Evolutionary conservation across 176 grass and related monocot species (phyloP).

Genomic region (Musa acuminata): DNA sequence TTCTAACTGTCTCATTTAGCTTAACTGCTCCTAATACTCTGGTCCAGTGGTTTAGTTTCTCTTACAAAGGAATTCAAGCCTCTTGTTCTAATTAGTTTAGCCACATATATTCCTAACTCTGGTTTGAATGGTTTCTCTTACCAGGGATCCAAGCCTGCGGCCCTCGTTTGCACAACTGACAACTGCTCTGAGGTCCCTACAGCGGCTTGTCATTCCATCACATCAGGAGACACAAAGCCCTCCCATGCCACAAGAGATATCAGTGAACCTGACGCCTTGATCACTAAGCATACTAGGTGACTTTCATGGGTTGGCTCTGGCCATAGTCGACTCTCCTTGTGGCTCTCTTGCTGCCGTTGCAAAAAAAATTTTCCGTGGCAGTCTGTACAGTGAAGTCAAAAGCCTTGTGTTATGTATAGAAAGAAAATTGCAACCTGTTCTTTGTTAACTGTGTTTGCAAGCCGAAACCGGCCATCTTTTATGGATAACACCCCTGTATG

Average conservation of each 20-base stretch:
- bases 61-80: no score
- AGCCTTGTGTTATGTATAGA: slow-evolving; percentile 10
- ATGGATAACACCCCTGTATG: not conserved
- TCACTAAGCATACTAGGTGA: slow-evolving; percentile 10
- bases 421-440: not conserved
- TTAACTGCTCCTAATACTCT: no score
- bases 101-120: not conserved
- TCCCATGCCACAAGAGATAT: slow-evolving; percentile 72
- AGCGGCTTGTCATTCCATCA: slow-evolving; percentile 55
- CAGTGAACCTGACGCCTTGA: slow-evolving; percentile 77
- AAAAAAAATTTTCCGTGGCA: slow-evolving; percentile 17
- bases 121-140: slow-evolving; percentile 1
- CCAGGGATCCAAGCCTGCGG: slow-evolving; percentile 74
- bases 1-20: no score
- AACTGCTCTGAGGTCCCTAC: slow-evolving; percentile 64
- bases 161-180: slow-evolving; percentile 81
- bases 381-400: slow-evolving; percentile 39
- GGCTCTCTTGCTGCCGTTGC: slow-evolving; percentile 24
- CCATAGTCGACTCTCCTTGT: slow-evolving; percentile 27
- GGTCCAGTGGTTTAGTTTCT: no score
- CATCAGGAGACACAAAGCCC: slow-evolving; percentile 57
- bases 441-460: slow-evolving; percentile 27
- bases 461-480: slow-evolving; percentile 51
- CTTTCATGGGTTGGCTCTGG: slow-evolving; percentile 20
- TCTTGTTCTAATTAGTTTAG: not conserved